Evolutionary conservation across 371 early-diverging fungal genomes (phyloP).

Genomic region (Mortierella sp.): DNA sequence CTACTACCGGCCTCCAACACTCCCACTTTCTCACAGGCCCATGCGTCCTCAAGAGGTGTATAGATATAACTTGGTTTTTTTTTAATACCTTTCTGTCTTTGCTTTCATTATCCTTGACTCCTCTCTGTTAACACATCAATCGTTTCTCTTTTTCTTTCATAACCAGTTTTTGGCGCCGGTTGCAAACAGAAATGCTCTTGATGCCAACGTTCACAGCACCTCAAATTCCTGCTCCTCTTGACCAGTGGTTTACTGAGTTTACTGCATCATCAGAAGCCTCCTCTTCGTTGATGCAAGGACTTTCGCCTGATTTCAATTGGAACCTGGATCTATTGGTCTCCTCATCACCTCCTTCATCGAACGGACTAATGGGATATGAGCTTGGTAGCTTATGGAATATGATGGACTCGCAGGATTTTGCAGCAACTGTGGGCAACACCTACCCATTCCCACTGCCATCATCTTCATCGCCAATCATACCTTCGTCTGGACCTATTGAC

Average conservation of each 20-base stretch:
- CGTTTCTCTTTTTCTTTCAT: background rate
- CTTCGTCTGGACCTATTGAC: background rate
- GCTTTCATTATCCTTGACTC: no score
- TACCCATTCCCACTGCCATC: background rate
- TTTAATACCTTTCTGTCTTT: background rate
- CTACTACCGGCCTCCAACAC: background rate
- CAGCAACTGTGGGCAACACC: background rate
- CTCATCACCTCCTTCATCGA: background rate
- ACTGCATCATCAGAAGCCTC: slow-evolving; percentile 9
- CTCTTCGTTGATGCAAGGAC: slow-evolving; percentile 4
- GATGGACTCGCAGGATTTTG: slow-evolving; percentile 15
- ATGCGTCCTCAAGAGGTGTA: no score
- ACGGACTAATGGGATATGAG: slow-evolving; percentile 9
- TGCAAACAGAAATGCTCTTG: slow-evolving; percentile 28
- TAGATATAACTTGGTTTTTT: background rate
- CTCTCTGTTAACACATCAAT: background rate
- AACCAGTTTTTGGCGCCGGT: slow-evolving; percentile 26
- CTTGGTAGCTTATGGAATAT: slow-evolving; percentile 16
- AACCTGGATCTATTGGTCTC: slow-evolving; percentile 8
- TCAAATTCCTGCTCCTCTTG: slow-evolving; percentile 11
- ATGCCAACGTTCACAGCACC: slow-evolving; percentile 22
- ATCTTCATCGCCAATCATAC: background rate
- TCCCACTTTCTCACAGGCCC: slow-evolving; percentile 3
- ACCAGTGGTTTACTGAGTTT: slow-evolving; percentile 22
- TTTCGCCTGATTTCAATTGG: slow-evolving; percentile 13